phyloP scores from a whole-genome alignment of 371 early-diverging fungal species.

The Mucor piriformis region DNA sequence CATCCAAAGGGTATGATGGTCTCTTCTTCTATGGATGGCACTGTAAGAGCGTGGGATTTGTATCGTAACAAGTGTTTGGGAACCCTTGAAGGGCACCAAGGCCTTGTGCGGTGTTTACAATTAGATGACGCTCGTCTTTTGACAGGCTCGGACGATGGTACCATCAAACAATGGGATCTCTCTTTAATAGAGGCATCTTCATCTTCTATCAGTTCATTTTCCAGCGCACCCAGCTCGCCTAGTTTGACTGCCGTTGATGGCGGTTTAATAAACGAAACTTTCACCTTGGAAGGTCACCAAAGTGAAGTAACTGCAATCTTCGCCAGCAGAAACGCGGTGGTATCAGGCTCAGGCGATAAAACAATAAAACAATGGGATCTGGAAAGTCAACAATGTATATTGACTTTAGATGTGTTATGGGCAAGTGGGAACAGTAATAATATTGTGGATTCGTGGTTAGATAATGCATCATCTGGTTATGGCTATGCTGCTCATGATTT shows the following conservation, averaged over 20 bases:
- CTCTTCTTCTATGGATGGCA: constrained; percentile 79
- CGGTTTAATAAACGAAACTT: constrained; percentile 32
- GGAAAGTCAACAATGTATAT: constrained; percentile 69
- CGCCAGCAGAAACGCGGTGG: constrained; percentile 46
- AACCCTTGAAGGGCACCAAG: constrained; percentile 61
- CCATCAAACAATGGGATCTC: constrained; percentile 86
- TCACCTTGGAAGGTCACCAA: constrained; percentile 58
- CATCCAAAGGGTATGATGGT: constrained; percentile 67
- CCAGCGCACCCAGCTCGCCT: constrained; percentile 39
- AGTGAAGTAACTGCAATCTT: constrained; percentile 58
- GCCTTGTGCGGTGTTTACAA: constrained; percentile 71
- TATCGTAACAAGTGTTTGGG: constrained; percentile 61
- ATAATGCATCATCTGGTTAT: constrained; percentile 24
- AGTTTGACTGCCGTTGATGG: constrained; percentile 23
- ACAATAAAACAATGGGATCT: constrained; percentile 92
- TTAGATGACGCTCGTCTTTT: constrained; percentile 65
- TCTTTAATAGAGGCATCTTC: constrained; percentile 47
- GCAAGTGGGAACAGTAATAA: constrained; percentile 40
- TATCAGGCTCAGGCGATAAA: constrained; percentile 88
- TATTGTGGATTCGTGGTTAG: constrained; percentile 30
- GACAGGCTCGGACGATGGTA: constrained; percentile 81
- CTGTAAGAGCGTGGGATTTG: constrained; percentile 78
- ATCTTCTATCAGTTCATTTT: constrained; percentile 25
- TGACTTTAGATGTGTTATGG: constrained; percentile 74
- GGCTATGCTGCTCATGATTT: constrained; percentile 55